Evolutionary conservation across 805 yeast genomes (phyloP).

Genomic region (Scheffersomyces ergatensis): DNA sequence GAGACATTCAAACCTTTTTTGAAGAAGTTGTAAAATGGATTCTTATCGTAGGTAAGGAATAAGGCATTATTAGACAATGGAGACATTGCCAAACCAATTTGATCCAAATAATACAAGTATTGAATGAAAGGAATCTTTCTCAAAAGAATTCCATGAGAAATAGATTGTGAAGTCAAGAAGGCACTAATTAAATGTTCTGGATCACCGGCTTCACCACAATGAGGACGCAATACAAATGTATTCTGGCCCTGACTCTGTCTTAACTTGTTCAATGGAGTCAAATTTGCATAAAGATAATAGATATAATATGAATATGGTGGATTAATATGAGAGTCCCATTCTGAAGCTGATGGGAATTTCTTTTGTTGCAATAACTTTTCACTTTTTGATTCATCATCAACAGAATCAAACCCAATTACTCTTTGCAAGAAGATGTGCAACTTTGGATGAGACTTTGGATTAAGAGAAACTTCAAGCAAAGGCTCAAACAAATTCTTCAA

Average conservation of each 20-base stretch:
- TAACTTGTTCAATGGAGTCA: constrained; percentile 84
- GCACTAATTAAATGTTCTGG: constrained; percentile 95
- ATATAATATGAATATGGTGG: constrained; percentile 98
- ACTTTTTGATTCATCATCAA: constrained; percentile 93
- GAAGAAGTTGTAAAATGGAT: constrained; percentile 90
- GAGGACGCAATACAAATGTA: constrained; percentile 94
- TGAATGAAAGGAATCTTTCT: constrained; percentile 95
- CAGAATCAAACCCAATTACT: constrained; percentile 97
- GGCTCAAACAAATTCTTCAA: constrained; percentile 81
- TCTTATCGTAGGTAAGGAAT: constrained; percentile 93
- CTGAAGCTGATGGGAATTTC: constrained; percentile 80
- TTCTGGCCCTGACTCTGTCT: constrained; percentile 73
- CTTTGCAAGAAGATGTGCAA: constrained; percentile 84
- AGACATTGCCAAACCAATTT: constrained; percentile 97
- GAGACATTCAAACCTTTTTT: constrained; percentile 93
- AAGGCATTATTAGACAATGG: constrained; percentile 96
- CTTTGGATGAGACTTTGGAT: constrained; percentile 90
- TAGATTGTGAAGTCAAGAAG: constrained; percentile 84
- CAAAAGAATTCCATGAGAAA: constrained; percentile 90
- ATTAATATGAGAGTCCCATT: constrained; percentile 75
- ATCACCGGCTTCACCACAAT: constrained; percentile 99
- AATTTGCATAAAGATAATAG: constrained; percentile 83
- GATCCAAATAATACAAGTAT: constrained; percentile 88
- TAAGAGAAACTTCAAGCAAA: constrained; percentile 80
- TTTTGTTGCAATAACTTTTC: constrained; percentile 74